Evolutionary conservation across 2,329 filamentous ascomycete genomes (phyloP).

Genomic region (Scedosporium apiospermum): DNA sequence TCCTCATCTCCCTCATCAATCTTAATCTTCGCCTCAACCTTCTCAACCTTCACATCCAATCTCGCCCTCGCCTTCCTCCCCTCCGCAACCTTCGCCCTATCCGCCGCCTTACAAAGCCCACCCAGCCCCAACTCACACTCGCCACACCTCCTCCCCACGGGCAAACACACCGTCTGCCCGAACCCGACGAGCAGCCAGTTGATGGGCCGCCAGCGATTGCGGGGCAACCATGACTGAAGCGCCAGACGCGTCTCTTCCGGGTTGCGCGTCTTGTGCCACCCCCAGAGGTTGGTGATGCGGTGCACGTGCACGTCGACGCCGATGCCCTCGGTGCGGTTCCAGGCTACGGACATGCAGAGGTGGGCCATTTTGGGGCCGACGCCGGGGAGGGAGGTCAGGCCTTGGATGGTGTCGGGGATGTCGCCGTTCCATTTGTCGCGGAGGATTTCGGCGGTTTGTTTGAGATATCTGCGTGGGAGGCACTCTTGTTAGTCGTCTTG

Average conservation of each 20-base stretch:
- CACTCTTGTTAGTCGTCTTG: background rate
- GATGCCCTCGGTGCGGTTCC: conserved; percentile 60
- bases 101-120: conserved; percentile 67
- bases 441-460: conserved; percentile 63
- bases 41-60: conserved; percentile 13
- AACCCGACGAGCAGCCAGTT: conserved; percentile 83
- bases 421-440: conserved; percentile 62
- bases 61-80: conserved; percentile 40
- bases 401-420: conserved; percentile 70
- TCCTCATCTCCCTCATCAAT: conserved; percentile 25
- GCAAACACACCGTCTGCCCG: conserved; percentile 78
- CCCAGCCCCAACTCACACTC: conserved; percentile 71
- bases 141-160: conserved; percentile 70
- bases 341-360: conserved; percentile 69
- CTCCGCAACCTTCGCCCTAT: conserved; percentile 51
- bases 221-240: conserved; percentile 75
- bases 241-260: conserved; percentile 74
- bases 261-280: conserved; percentile 72
- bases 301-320: conserved; percentile 94
- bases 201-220: conserved; percentile 82
- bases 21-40: conserved; percentile 12
- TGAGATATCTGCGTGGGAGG: conserved; percentile 44
- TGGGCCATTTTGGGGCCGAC: conserved; percentile 96
- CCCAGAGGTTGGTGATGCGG: conserved; percentile 89
- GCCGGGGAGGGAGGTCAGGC: conserved; percentile 68